Base-by-base conservation (phyloP, 1,284 basidiomycete species). In the Ustilago curta region DNA sequence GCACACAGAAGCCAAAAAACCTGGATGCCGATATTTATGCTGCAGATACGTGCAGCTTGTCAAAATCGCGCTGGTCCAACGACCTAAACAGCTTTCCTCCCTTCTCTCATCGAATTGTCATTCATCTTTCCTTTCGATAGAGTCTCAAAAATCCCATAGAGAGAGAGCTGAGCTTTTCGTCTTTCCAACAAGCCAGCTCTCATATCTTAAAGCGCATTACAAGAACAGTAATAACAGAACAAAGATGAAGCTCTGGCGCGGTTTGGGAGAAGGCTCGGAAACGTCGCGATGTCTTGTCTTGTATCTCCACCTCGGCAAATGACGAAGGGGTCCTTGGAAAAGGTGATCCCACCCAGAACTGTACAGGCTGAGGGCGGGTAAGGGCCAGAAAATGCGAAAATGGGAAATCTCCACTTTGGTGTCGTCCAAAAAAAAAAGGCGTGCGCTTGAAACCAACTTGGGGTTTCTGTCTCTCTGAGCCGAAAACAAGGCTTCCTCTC, bases 191-290 rank as follows among this genome's bases (percentile, higher is more conserved):
- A 18, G 27, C 19, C 7, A 8, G 16, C 8, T 35, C 11, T 48
- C 29, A 29, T 12, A 2, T 8, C 19, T n/a, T 25, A 5, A 9
- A 3, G 3, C 19, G 3, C 5, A 11, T 4, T 19, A n/a, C 7
- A 1, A 5, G n/a, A n/a, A 9, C 32, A 70, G 58, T 32, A 47
- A 57, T 3, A 3, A 19, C 5, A 3, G 19, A 0, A 39, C 53
- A 50, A 70, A 59, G 40, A 60, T 8, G 51, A 56, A 51, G 51
- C 59, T 64, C 67, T 70, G 40, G 67, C 67, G 58, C 67, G 67
- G 55, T 50, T 37, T 51, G 32, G 32, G 23, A 8, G 1, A 11
- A 2, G 14, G 25, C 45, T 21, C 3, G 25, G 55, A 45, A 16
- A 27, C 29, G 31, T 21, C 31, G 55, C n/a, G n/a, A n/a, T n/a